phyloP scores from a whole-genome alignment of 108 stramenopile genomes.

The Cyclotella kingstonii region DNA sequence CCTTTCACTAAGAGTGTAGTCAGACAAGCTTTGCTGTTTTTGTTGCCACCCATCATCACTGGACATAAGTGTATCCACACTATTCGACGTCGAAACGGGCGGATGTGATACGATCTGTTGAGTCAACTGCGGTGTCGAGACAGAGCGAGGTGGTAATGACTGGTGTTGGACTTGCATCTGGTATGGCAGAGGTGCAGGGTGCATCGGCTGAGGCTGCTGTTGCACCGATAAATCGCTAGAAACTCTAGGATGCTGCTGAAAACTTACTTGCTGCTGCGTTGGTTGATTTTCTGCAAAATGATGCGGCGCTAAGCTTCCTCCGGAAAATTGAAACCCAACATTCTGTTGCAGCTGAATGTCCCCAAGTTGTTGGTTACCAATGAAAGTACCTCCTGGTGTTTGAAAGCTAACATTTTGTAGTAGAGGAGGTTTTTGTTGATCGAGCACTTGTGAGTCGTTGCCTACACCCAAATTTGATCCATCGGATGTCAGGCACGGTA shows the following conservation, averaged over 20 bases:
- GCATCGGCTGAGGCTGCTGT: slow-evolving; percentile 29
- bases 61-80: slow-evolving; percentile 4
- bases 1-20: neutral
- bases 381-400: slow-evolving; percentile 1
- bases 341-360: slow-evolving; percentile 18
- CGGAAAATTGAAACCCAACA: slow-evolving; percentile 6
- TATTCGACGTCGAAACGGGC: slow-evolving; percentile 11
- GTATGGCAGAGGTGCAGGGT: slow-evolving; percentile 17
- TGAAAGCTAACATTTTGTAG: slow-evolving; percentile 7
- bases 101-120: slow-evolving; percentile 8
- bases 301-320: too few species aligned
- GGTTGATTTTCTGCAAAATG: slow-evolving; percentile 13
- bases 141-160: slow-evolving; percentile 16
- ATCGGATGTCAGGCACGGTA: slow-evolving; percentile 1
- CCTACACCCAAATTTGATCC: slow-evolving; percentile 1
- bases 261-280: slow-evolving; percentile 22
- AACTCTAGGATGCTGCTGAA: slow-evolving; percentile 23
- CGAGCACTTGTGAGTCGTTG: neutral
- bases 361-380: slow-evolving; percentile 1
- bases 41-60: neutral
- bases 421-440: slow-evolving; percentile 1
- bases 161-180: slow-evolving; percentile 7
- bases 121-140: slow-evolving; percentile 37
- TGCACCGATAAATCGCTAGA: slow-evolving; percentile 13
- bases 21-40: neutral